Evolutionary conservation across 768 basidiomycete species (phyloP).

Genomic region (Russula virescens): DNA sequence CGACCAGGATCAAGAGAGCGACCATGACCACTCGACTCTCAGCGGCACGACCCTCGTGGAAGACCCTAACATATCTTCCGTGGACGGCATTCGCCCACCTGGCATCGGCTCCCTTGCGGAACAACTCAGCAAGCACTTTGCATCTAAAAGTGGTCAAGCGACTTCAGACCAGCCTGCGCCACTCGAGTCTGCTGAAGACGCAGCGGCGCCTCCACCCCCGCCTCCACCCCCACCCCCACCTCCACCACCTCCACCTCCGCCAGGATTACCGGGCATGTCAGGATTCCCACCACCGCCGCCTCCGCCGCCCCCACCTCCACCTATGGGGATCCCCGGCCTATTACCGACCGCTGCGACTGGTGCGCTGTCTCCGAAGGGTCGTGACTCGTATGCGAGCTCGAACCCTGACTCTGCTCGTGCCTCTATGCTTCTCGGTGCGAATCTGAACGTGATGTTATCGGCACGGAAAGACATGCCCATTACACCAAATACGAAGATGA

Average conservation of each 20-base stretch:
- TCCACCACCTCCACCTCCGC: constrained; percentile 31
- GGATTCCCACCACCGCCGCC: constrained; percentile 32
- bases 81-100: constrained; percentile 33
- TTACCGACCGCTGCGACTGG: constrained; percentile 26
- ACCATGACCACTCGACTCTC: constrained; percentile 42
- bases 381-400: constrained; percentile 34
- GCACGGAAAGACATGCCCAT: constrained; percentile 81
- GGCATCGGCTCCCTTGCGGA: constrained; percentile 52
- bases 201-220: constrained; percentile 20
- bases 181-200: constrained; percentile 35
- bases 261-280: constrained; percentile 27
- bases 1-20: constrained; percentile 51
- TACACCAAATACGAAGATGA: constrained; percentile 88
- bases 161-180: constrained; percentile 36
- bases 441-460: constrained; percentile 49
- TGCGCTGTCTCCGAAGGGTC: constrained; percentile 32
- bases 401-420: constrained; percentile 47
- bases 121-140: constrained; percentile 54
- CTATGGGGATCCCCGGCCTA: constrained; percentile 30
- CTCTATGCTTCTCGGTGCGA: constrained; percentile 55
- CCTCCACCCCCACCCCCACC: constrained; percentile 28
- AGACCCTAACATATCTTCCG: constrained; percentile 40
- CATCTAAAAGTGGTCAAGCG: constrained; percentile 40
- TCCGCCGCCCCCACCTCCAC: constrained; percentile 37
- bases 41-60: constrained; percentile 49